Evolutionary conservation across 495 filamentous ascomycete genomes (phyloP).

Genomic region (Penicillium antarcticum): DNA sequence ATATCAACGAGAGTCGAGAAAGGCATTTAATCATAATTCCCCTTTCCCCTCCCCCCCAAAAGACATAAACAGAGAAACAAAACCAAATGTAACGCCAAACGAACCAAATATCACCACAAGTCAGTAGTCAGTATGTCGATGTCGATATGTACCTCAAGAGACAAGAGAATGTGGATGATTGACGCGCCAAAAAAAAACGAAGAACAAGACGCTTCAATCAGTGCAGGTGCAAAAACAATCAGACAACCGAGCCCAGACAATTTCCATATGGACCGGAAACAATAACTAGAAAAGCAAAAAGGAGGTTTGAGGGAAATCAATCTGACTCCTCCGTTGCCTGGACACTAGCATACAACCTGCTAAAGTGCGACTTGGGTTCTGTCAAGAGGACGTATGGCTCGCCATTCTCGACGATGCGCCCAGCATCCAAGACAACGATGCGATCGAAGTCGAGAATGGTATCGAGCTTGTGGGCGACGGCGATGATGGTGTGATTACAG

Average conservation of each 20-base stretch:
- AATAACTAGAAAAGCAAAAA: constrained; percentile 1
- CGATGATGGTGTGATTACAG: constrained; percentile 53
- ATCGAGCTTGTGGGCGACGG: constrained; percentile 62
- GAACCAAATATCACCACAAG: constrained; percentile 6
- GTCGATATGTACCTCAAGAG: constrained; percentile 23
- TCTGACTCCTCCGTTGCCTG: constrained; percentile 22
- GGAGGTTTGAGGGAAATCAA: neutral
- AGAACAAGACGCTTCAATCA: constrained; percentile 11
- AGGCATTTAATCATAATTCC: constrained; percentile 4
- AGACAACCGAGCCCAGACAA: neutral
- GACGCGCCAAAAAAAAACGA: constrained; percentile 4
- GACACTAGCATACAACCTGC: constrained; percentile 28
- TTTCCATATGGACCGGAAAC: too few relatives aligned
- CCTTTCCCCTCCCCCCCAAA: neutral
- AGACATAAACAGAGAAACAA: neutral
- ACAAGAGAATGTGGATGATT: constrained; percentile 5
- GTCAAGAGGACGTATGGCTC: constrained; percentile 34
- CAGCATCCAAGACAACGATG: constrained; percentile 45
- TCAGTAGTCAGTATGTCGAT: constrained; percentile 18
- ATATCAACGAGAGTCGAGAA: constrained; percentile 19
- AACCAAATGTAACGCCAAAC: constrained; percentile 14
- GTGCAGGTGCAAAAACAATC: constrained; percentile 12
- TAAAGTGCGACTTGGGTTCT: constrained; percentile 31
- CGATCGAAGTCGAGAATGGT: constrained; percentile 54
- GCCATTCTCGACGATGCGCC: constrained; percentile 44